Percentiles rank a stretch among this genome's conserved stretches.
Conservation (phyloP, 305 asterid genomes). For the Fraxinus sp. region DNA sequence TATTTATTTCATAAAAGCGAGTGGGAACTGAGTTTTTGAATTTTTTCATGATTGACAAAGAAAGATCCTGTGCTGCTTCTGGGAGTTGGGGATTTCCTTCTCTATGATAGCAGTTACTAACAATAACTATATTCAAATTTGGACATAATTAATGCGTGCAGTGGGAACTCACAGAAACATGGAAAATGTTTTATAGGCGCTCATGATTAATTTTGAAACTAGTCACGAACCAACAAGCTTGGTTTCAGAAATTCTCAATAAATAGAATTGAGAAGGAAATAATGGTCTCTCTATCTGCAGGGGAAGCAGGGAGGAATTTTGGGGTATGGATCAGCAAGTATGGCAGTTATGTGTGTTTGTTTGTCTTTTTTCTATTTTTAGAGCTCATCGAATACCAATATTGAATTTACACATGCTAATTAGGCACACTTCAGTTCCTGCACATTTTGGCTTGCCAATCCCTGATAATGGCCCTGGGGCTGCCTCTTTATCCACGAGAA, state of each 20-base stretch:
- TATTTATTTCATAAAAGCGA: not conserved
- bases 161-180: not conserved
- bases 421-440: not conserved
- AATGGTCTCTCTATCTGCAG: constrained; percentile 2
- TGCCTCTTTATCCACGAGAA: not conserved
- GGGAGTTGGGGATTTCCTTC: constrained; percentile 10
- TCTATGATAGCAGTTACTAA: constrained; percentile 13
- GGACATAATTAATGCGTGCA: not conserved
- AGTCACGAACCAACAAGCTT: not conserved
- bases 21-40: not conserved
- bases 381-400: not conserved
- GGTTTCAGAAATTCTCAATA: not conserved
- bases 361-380: not conserved
- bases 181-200: not conserved
- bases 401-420: not conserved
- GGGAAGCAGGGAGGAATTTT: not conserved
- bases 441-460: not conserved
- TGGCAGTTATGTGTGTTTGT: not conserved
- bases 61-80: not conserved
- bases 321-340: not conserved
- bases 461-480: not conserved
- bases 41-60: not conserved
- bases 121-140: not conserved
- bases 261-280: not conserved
- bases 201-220: constrained; percentile 1